Conservation (phyloP, 2,329 filamentous ascomycete species). For the Arthrobotrys sphaeroides region DNA sequence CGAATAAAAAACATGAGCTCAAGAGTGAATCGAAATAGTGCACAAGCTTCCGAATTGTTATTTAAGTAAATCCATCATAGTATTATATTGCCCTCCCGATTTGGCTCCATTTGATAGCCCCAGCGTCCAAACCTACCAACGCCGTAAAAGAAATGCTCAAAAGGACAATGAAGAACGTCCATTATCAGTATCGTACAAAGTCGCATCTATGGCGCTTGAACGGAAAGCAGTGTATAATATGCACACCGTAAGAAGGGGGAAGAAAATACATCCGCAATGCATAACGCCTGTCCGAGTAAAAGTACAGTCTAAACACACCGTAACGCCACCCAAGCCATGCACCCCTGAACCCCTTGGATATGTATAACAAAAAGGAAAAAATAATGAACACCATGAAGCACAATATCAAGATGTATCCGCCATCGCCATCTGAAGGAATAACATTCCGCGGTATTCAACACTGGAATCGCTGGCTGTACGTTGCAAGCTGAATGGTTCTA, state of each 20-base stretch:
- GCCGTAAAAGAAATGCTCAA: too few species aligned
- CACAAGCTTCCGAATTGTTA: too few species aligned
- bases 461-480: too few species aligned
- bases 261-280: background rate
- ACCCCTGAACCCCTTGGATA: background rate
- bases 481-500: background rate
- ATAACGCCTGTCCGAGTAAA: background rate
- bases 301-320: background rate
- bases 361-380: background rate
- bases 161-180: background rate
- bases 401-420: background rate
- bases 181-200: slow-evolving; percentile 1
- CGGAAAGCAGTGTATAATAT: background rate
- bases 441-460: background rate
- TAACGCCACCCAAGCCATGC: slow-evolving; percentile 14
- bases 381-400: background rate
- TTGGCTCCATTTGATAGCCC: too few species aligned
- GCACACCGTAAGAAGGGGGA: background rate
- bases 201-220: background rate
- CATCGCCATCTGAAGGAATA: background rate
- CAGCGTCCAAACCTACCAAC: background rate
- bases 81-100: background rate
- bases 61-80: too few species aligned
- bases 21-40: too few species aligned
- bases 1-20: too few species aligned